Evolutionary conservation across 2,329 filamentous ascomycete species (phyloP), one percentile per base, ranked within the genome.

Genomic region (Ceratocystis papillata): DNA sequence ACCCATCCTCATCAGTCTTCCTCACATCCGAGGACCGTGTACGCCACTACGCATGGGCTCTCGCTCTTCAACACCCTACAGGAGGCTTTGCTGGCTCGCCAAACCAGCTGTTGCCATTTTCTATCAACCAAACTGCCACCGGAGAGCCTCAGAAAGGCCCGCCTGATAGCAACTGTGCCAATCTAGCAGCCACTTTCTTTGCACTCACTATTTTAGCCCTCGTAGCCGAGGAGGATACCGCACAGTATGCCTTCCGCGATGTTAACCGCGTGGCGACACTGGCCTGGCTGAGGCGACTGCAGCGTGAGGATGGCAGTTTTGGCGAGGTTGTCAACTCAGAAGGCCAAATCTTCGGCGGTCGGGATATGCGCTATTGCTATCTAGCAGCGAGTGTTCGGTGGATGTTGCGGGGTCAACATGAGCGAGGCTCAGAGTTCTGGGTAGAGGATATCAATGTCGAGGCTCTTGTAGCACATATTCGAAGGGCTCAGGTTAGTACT

Each of bases 31-130:
- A 74, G 8, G 79, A 81, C 60, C 78, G 80, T 61, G 70, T 72
- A 4, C 72, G 73, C 2, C 76, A 84, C 59, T 79, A 81, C n/a
- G 77, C 84, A 68, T 97, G 93, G 91, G 85, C 97, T 57, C 87
- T 97, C 68, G 80, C 81, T 55, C 90, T 92, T 72, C 93, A 96
- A 75, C 88, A 96, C 71, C 87, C 89, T 0, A 79, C 83, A 45
- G 94, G 94, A 33, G 94, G 94, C 17, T 97, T 99, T 76, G 87
- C 89, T 69, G 92, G 90, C 50, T 91, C 89, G 69, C 88, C 92
- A 1, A 89, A 82, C 76, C 74, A 95, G 80, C 70, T 77, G 20
- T 73, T 77, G n/a, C 77, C 1, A 30, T 68, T 17, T 70, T 73
- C 28, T 74, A 73, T 64, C 70, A 71, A 37, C 70, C 69, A 46